A percentile compares a stretch with the other conserved stretches of the same genome.
phyloP scores from a whole-genome alignment of 495 filamentous ascomycete genomes.

The Penicillium longicatenatum region DNA sequence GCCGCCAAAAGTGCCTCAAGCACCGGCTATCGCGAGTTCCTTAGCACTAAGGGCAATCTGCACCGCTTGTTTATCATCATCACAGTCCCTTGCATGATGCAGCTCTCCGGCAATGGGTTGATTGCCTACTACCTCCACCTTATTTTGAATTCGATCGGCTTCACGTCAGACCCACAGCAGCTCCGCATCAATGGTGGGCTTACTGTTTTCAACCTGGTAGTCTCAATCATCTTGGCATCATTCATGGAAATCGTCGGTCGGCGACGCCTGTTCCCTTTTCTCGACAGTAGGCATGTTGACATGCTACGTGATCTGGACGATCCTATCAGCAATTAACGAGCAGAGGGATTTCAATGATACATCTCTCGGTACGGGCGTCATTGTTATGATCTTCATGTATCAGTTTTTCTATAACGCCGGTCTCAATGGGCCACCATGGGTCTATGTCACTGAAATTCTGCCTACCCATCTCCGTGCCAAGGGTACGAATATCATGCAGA shows the following conservation, averaged over 20 bases:
- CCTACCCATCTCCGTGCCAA: constrained; percentile 32
- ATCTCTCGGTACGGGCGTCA: constrained; percentile 48
- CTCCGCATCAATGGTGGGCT: neutral
- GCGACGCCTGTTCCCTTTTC: constrained; percentile 57
- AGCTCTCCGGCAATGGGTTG: constrained; percentile 40
- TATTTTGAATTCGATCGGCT: constrained; percentile 38
- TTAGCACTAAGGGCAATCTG: constrained; percentile 31
- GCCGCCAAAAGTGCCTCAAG: neutral
- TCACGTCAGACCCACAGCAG: constrained; percentile 43
- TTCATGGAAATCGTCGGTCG: constrained; percentile 65
- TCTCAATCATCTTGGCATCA: constrained; percentile 61
- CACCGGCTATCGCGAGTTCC: neutral
- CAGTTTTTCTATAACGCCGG: constrained; percentile 54
- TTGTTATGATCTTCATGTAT: constrained; percentile 64
- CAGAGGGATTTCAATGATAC: constrained; percentile 29
- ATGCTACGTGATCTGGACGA: constrained; percentile 56
- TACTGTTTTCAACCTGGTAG: constrained; percentile 48
- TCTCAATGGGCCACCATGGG: constrained; percentile 16
- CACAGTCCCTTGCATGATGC: constrained; percentile 57
- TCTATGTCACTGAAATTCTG: constrained; percentile 29
- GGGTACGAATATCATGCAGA: constrained; percentile 19
- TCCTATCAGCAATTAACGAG: constrained; percentile 56
- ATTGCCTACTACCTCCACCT: constrained; percentile 34
- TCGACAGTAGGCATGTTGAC: constrained; percentile 57
- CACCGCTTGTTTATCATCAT: constrained; percentile 62